Base-by-base conservation (phyloP, 345 rosid genomes). In the Rhodamnia rubescens region DNA sequence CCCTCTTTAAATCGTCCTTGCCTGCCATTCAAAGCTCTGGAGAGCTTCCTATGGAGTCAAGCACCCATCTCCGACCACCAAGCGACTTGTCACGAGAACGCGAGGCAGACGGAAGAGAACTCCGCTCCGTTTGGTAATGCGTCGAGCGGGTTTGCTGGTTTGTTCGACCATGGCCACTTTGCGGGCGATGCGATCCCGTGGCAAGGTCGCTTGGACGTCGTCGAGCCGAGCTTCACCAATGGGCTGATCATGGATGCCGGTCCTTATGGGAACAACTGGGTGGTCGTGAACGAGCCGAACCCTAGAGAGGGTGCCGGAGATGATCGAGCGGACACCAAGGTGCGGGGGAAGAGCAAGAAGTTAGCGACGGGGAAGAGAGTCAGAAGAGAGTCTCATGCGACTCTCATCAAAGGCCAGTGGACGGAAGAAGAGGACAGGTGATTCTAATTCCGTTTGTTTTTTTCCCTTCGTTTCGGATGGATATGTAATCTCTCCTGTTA, bases 341-440 rank as follows among this genome's bases (percentile, higher is more conserved):
- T 22, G 32, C 81, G 64, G 42, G 85, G 82, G 26, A 90, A 87
- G 85, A 85, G 83, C 80, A 55, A 54, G n/a, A 87, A 85, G 81
- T 89, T 74, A 42, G 57, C 82, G 32, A 75, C 82, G 13, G 87
- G 81, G 82, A 92, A 90, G 89, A 93, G 89, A 85, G 82, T 85
- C 27, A 92, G 90, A 88, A 96, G 92, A 86, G 87, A 85, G n/a
- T 36, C 91, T 64, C 85, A 89, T 80, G 85, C 86, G 56, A 88
- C 88, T 84, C 89, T 96, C 90, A 94, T 97, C 91, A 96, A 97
- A 89, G 99, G 99, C n/a, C 98, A 95, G 86, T 97, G 99, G 98
- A 95, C 96, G 4, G 92, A 92, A 21, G 98, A 95, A 85, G 99
- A 95, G 92, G 99, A 95, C 88, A 94, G 96, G 98, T 97, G 61